Evolutionary conservation across 2,329 filamentous ascomycete species (phyloP).

Genomic region (Aurifilum marmelostoma): DNA sequence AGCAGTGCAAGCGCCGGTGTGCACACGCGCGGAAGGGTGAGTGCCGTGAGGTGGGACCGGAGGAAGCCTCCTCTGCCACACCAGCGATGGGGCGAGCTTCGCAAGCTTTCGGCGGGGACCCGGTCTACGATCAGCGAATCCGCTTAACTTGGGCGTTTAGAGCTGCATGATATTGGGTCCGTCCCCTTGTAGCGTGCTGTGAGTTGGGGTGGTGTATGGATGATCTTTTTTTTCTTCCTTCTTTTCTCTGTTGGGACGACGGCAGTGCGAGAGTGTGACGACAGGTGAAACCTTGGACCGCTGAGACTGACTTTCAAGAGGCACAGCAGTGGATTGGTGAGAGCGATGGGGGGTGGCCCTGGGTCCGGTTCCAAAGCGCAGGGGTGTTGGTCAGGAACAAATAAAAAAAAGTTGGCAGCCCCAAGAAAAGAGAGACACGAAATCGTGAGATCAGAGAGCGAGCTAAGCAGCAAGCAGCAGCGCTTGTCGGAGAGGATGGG

Average conservation of each 20-base stretch:
- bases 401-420: not conserved
- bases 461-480: not conserved
- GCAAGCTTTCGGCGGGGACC: not conserved
- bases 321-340: not conserved
- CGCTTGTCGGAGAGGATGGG: not conserved
- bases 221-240: not conserved
- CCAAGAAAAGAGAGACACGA: not conserved
- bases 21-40: constrained; percentile 19
- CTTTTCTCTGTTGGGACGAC: not conserved
- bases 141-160: constrained; percentile 13
- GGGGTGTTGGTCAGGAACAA: not conserved
- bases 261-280: not conserved
- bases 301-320: not conserved
- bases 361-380: not conserved
- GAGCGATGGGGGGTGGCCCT: not conserved
- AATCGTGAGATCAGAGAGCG: not conserved
- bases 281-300: not conserved
- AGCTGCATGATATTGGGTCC: constrained; percentile 18
- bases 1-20: constrained; percentile 12
- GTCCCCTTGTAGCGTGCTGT: not conserved
- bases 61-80: constrained; percentile 3
- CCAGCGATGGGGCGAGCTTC: constrained; percentile 9
- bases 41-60: constrained; percentile 27
- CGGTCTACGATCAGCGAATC: constrained; percentile 9
- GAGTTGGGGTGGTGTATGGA: not conserved